These are phyloP conservation scores for Fusarium chlamydosporum DNA, from an alignment of 2,329 filamentous ascomycete genomes.

Conservation along the genomic window DNA sequence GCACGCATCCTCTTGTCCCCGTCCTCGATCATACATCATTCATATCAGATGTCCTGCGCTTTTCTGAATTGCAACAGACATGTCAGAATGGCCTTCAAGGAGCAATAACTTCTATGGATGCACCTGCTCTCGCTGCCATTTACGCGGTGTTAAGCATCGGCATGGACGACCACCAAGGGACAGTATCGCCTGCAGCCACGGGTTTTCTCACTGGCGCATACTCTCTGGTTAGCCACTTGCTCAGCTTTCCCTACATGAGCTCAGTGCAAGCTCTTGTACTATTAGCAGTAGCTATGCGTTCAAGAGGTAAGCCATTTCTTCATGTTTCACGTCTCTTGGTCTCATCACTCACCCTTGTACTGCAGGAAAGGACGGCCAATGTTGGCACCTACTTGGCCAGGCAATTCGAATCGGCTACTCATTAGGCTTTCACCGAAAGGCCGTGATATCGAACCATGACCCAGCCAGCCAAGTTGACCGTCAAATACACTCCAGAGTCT, in stretches of 20 bases:
- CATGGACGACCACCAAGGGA: constrained; percentile 35
- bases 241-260: constrained; percentile 40
- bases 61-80: constrained; percentile 39
- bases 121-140: constrained; percentile 31
- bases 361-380: constrained; percentile 41
- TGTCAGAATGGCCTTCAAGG: constrained; percentile 28
- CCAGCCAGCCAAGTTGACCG: constrained; percentile 20
- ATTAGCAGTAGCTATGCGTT: constrained; percentile 37
- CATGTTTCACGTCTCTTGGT: no score
- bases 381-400: constrained; percentile 42
- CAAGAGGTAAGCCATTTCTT: constrained; percentile 27
- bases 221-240: constrained; percentile 34
- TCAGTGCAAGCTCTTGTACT: constrained; percentile 41
- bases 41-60: constrained; percentile 35
- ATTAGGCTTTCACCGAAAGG: constrained; percentile 35
- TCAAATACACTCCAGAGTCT: constrained; percentile 33
- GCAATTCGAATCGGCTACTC: constrained; percentile 39
- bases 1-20: constrained; percentile 41
- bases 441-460: constrained; percentile 14
- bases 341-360: background rate
- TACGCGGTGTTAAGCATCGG: constrained; percentile 39
- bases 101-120: constrained; percentile 26
- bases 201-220: constrained; percentile 39
- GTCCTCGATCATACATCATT: constrained; percentile 35
- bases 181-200: constrained; percentile 28